Conservation (phyloP, 2,329 filamentous ascomycete genomes). For the Fusarium nurragi region DNA sequence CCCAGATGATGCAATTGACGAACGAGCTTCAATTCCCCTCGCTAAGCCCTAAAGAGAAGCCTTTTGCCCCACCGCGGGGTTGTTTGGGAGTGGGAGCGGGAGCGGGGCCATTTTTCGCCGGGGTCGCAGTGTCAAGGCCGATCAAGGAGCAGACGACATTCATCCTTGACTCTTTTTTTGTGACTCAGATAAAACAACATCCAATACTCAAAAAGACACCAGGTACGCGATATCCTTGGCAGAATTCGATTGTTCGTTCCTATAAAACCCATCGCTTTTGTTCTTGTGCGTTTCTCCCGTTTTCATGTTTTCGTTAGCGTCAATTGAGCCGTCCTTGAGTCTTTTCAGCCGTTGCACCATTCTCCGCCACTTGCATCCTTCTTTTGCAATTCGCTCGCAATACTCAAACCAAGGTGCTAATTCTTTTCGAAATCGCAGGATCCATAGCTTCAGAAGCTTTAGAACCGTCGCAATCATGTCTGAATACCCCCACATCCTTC, state of each 20-base stretch:
- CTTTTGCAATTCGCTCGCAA: neutral
- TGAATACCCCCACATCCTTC: constrained; percentile 54
- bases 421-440: neutral
- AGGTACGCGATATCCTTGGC: constrained; percentile 6
- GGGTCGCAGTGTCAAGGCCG: constrained; percentile 15
- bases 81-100: constrained; percentile 15
- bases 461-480: constrained; percentile 40
- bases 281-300: neutral
- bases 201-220: constrained; percentile 1
- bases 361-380: neutral
- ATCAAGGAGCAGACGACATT: constrained; percentile 24
- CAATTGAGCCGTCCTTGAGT: constrained; percentile 4
- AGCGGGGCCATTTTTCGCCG: constrained; percentile 40
- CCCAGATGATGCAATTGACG: constrained; percentile 22
- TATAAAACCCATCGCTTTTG: neutral
- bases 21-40: constrained; percentile 12
- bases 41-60: constrained; percentile 11
- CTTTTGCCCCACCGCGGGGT: constrained; percentile 17
- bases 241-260: neutral
- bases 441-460: constrained; percentile 8
- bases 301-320: neutral
- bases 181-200: constrained; percentile 36
- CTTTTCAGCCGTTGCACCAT: constrained; percentile 6
- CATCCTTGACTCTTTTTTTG: constrained; percentile 31
- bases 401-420: constrained; percentile 12